A percentile compares a stretch with the other conserved stretches of the same genome.
phyloP scores from a whole-genome alignment of 257 asterid genomes.

The Osmanthus fragrans region DNA sequence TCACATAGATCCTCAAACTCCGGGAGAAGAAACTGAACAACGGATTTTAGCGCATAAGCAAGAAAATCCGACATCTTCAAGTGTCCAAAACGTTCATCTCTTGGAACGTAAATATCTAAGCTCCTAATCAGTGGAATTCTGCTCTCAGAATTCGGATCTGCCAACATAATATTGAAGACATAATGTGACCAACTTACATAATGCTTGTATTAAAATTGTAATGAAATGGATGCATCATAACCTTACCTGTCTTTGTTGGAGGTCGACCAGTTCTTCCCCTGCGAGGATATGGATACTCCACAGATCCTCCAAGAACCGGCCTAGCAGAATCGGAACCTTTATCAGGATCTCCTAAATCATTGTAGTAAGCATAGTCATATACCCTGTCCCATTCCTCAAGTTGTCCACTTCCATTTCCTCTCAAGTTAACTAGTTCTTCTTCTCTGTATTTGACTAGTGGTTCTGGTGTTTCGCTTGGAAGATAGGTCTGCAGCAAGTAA shows the following conservation, averaged over 20 bases:
- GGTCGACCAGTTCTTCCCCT: constrained; percentile 78
- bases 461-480: constrained; percentile 70
- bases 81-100: constrained; percentile 79
- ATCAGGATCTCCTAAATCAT: constrained; percentile 77
- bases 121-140: constrained; percentile 52
- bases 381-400: constrained; percentile 76
- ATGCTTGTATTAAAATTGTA: not conserved
- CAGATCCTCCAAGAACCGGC: constrained; percentile 66
- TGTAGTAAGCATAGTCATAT: constrained; percentile 68
- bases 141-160: constrained; percentile 73
- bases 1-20: constrained; percentile 65
- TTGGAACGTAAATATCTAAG: constrained; percentile 68
- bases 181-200: not conserved
- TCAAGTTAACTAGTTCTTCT: constrained; percentile 55
- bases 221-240: not conserved
- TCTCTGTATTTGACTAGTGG: constrained; percentile 56
- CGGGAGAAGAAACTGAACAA: constrained; percentile 61
- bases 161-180: not conserved
- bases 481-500: constrained; percentile 48
- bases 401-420: constrained; percentile 70
- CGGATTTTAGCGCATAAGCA: constrained; percentile 64
- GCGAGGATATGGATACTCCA: constrained; percentile 73
- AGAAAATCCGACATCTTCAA: constrained; percentile 74
- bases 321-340: constrained; percentile 53
- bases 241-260: constrained; percentile 50